Evolutionary conservation across 441 rosid species (phyloP).

Genomic region (Bruguiera hainesii): DNA sequence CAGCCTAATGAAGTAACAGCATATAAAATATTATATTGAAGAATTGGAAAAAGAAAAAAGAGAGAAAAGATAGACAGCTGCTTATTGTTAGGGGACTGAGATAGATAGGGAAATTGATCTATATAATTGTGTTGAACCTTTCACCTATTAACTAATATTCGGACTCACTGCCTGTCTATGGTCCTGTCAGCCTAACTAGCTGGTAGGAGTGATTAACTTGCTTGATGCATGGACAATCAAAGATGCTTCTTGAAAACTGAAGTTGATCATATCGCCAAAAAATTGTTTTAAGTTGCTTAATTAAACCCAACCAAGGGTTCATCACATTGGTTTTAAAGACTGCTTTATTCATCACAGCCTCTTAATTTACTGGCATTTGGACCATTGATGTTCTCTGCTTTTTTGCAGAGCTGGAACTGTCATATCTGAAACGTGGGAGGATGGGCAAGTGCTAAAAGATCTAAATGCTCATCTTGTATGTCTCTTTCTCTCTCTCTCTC

Average conservation of each 20-base stretch:
- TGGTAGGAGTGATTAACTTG: conserved; percentile 1
- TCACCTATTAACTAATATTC: not conserved
- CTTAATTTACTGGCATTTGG: not conserved
- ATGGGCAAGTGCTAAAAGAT: conserved; percentile 94
- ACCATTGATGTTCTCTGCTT: not conserved
- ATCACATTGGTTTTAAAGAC: not conserved
- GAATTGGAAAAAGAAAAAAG: not conserved
- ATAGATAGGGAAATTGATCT: not conserved
- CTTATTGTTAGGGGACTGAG: not conserved
- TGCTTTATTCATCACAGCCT: not conserved
- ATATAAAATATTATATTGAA: conserved; percentile 4
- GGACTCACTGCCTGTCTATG: not conserved
- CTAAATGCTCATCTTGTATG: conserved; percentile 88
- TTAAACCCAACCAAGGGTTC: not conserved
- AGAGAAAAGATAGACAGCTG: not conserved
- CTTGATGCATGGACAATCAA: not conserved
- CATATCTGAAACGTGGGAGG: conserved; percentile 99
- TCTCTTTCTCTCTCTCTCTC: conserved; percentile 4
- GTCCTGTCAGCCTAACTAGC: not conserved
- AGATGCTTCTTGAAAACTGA: not conserved
- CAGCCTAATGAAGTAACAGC: not conserved
- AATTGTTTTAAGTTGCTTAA: not conserved
- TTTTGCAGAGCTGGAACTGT: conserved; percentile 89
- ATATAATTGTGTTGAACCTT: not conserved
- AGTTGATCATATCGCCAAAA: not conserved